A percentile compares a stretch with the other conserved stretches of the same genome.
Evolutionary conservation across 2,329 filamentous ascomycete genomes (phyloP).

Genomic region (Torrubiella hemipterigena): DNA sequence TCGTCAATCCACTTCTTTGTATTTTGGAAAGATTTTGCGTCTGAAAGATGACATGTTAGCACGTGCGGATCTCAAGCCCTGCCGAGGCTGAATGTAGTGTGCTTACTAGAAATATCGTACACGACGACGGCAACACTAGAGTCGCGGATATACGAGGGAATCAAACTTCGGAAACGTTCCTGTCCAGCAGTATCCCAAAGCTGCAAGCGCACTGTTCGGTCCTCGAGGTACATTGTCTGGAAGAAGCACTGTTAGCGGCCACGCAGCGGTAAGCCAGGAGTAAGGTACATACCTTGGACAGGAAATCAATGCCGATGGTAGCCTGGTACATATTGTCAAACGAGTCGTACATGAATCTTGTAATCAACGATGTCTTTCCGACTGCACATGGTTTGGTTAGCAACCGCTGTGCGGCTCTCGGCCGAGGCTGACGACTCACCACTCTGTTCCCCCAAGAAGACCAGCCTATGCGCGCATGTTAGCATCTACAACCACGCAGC

Average conservation of each 20-base stretch:
- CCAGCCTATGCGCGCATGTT: slow-evolving; percentile 49
- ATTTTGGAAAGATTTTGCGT: slow-evolving; percentile 95
- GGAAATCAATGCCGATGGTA: slow-evolving; percentile 97
- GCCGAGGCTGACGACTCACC: slow-evolving; percentile 49
- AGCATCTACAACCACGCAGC: slow-evolving; percentile 9
- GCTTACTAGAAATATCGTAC: slow-evolving; percentile 84
- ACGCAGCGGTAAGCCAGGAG: not conserved
- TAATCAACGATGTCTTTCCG: slow-evolving; percentile 97
- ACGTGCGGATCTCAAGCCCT: slow-evolving; percentile 4
- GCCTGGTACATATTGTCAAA: slow-evolving; percentile 99
- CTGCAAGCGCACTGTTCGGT: slow-evolving; percentile 92
- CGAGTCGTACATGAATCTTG: slow-evolving; percentile 99
- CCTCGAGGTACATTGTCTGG: slow-evolving; percentile 98
- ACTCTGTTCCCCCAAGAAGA: slow-evolving; percentile 96
- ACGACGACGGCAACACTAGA: slow-evolving; percentile 96
- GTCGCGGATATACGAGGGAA: slow-evolving; percentile 97
- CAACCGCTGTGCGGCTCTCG: slow-evolving; percentile 7
- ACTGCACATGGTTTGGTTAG: slow-evolving; percentile 42
- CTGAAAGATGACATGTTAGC: slow-evolving; percentile 23
- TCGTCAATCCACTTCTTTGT: slow-evolving; percentile 99
- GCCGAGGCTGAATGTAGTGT: no score
- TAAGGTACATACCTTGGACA: slow-evolving; percentile 65
- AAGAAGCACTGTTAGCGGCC: not conserved
- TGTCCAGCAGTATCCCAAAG: slow-evolving; percentile 98
- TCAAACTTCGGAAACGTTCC: slow-evolving; percentile 91